Conservation (phyloP, 345 rosid genomes). For the Arabis hirsuta region DNA sequence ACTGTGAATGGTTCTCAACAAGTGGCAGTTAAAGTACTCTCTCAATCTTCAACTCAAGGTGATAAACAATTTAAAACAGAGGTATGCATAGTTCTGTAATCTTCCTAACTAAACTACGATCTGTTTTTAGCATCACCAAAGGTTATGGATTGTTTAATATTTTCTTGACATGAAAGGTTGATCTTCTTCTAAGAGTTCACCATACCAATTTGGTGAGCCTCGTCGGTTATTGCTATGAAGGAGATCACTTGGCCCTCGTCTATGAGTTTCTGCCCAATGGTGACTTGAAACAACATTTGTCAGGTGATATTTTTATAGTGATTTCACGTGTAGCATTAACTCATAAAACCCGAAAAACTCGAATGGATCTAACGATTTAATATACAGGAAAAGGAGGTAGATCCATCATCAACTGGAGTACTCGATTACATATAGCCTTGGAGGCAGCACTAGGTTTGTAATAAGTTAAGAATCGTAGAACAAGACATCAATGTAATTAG, state of each 20-base stretch:
- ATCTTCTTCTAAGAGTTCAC: slow-evolving; percentile 48
- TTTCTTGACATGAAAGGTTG: slow-evolving; percentile 40
- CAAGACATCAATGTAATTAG: not conserved
- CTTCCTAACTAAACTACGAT: not conserved
- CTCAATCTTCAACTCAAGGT: slow-evolving; percentile 47
- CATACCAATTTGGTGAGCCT: slow-evolving; percentile 51
- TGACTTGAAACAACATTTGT: slow-evolving; percentile 45
- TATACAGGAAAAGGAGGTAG: slow-evolving; percentile 21
- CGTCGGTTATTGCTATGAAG: slow-evolving; percentile 53
- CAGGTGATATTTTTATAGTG: slow-evolving; percentile 26
- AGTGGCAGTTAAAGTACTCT: slow-evolving; percentile 58
- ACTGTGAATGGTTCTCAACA: slow-evolving; percentile 35
- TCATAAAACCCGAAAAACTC: not conserved
- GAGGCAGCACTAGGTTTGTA: slow-evolving; percentile 55
- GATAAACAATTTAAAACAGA: slow-evolving; percentile 38
- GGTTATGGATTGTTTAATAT: not conserved
- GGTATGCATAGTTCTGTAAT: not conserved
- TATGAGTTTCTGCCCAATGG: slow-evolving; percentile 53
- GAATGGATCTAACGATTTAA: not conserved
- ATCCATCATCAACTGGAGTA: slow-evolving; percentile 41
- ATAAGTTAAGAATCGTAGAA: not conserved
- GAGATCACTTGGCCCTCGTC: slow-evolving; percentile 45
- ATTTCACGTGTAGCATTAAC: not conserved
- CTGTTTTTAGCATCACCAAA: not conserved
- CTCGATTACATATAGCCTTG: slow-evolving; percentile 46